A percentile compares a stretch with the other conserved stretches of the same genome.
phyloP scores from a whole-genome alignment of 495 filamentous ascomycete species.

The Xylaria castorea region DNA sequence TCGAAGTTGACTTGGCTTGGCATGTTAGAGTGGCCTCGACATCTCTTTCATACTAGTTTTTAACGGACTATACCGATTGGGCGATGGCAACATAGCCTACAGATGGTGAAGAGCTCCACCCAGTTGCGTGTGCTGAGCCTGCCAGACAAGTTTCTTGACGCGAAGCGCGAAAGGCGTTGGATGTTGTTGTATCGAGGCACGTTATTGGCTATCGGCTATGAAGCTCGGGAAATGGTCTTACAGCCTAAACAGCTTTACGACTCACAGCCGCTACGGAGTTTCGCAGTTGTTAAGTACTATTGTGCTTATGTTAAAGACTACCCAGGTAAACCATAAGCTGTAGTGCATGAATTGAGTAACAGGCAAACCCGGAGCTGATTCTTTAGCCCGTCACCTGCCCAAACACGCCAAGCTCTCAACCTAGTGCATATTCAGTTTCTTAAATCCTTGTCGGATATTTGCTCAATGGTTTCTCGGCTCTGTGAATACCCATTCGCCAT shows the following conservation, averaged over 20 bases:
- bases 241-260: constrained; percentile 12
- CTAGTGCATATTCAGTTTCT: neutral
- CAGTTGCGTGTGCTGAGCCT: neutral
- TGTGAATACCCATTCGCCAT: constrained; percentile 47
- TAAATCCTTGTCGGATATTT: neutral
- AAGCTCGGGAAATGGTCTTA: constrained; percentile 17
- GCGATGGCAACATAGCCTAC: neutral
- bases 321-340: neutral
- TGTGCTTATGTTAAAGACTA: neutral
- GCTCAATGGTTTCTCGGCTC: constrained; percentile 27
- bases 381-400: neutral
- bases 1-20: neutral
- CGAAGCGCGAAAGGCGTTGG: constrained; percentile 10
- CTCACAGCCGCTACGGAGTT: constrained; percentile 13
- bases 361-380: neutral
- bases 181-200: neutral
- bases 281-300: neutral
- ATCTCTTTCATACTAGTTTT: neutral
- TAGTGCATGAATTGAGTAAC: neutral
- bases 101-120: neutral
- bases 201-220: constrained; percentile 12
- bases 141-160: constrained; percentile 2
- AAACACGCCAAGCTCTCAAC: neutral
- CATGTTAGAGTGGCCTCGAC: neutral
- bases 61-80: constrained; percentile 20